These are phyloP conservation scores for Talaromyces piceae DNA, from an alignment of 2,329 filamentous ascomycete genomes.

Conservation along the genomic window DNA sequence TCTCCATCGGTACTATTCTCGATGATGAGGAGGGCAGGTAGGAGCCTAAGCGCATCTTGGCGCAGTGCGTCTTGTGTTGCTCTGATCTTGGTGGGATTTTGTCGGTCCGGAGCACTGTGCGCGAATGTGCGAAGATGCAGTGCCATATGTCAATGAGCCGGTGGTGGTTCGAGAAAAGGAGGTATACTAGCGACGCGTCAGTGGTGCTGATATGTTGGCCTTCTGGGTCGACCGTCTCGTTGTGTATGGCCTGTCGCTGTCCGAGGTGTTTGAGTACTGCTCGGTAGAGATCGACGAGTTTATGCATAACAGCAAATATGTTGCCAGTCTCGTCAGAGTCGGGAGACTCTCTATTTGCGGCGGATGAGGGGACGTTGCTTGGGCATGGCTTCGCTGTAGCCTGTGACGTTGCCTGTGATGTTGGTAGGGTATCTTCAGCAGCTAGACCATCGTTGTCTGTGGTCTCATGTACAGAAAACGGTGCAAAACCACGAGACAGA, in stretches of 20 bases:
- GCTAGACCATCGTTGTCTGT: background rate
- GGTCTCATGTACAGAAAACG: slow-evolving; percentile 1
- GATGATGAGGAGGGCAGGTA: slow-evolving; percentile 8
- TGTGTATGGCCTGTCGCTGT: background rate
- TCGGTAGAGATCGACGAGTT: slow-evolving; percentile 5
- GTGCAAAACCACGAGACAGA: background rate
- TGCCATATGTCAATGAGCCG: slow-evolving; percentile 8
- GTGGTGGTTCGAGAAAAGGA: slow-evolving; percentile 7
- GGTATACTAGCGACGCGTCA: slow-evolving; percentile 1
- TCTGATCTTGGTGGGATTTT: background rate
- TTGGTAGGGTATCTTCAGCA: background rate
- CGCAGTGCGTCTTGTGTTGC: slow-evolving; percentile 2
- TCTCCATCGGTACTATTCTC: slow-evolving; percentile 7
- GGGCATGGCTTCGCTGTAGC: background rate
- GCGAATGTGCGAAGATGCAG: slow-evolving; percentile 4
- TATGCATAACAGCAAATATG: slow-evolving; percentile 5
- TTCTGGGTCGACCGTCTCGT: background rate
- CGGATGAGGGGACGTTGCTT: too few species aligned
- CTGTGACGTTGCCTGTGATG: too few species aligned
- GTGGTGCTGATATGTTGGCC: background rate
- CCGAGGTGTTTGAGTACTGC: background rate
- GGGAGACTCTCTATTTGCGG: too few species aligned
- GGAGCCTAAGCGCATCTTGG: slow-evolving; percentile 6
- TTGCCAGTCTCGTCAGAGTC: slow-evolving; percentile 2
- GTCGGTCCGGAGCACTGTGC: background rate